Evolutionary conservation across 148 eudicot genomes (phyloP).

Genomic region (Rhododendron henanense): DNA sequence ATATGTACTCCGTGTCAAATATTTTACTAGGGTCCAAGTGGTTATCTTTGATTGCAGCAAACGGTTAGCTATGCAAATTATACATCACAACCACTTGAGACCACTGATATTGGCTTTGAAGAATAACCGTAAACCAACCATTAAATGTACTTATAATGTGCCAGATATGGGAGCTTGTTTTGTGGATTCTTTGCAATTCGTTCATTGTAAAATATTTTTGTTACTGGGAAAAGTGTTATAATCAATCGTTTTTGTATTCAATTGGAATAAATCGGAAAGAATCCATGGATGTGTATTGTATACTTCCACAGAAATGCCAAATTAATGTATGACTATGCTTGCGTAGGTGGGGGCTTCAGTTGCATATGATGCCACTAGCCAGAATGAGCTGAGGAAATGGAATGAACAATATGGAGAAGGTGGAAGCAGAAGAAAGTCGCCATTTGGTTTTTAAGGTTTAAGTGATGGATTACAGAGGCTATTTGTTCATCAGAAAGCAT

Average conservation of each 20-base stretch:
- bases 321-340: slow-evolving; percentile 3
- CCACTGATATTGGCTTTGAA: not conserved
- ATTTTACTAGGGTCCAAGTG: not conserved
- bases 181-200: not conserved
- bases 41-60: not conserved
- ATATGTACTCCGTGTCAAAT: not conserved
- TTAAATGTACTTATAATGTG: not conserved
- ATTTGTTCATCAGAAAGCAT: not conserved
- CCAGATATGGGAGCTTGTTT: not conserved
- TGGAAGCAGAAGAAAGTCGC: slow-evolving; percentile 84
- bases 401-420: slow-evolving; percentile 98
- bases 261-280: not conserved
- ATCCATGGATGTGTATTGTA: not conserved
- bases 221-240: not conserved
- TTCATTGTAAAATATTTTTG: not conserved
- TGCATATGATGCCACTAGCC: slow-evolving; percentile 87
- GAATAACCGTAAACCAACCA: not conserved
- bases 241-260: not conserved
- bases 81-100: not conserved
- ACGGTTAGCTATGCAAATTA: not conserved
- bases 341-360: slow-evolving; percentile 90
- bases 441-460: slow-evolving; percentile 69
- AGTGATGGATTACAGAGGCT: not conserved
- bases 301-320: not conserved
- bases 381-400: slow-evolving; percentile 98